phyloP scores from a whole-genome alignment of 129 eudicot genomes.

The Artemisia annua region DNA sequence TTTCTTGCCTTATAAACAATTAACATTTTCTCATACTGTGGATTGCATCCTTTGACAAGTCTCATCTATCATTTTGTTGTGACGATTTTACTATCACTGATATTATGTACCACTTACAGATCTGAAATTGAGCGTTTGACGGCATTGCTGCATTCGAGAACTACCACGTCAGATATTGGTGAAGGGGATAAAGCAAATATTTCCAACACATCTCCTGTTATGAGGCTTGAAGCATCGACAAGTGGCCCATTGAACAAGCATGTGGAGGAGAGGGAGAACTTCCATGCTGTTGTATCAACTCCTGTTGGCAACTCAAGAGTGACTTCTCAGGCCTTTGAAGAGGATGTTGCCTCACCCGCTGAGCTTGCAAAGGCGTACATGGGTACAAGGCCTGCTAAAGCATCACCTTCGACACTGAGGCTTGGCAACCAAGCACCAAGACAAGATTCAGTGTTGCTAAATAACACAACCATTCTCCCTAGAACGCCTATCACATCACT shows the following conservation, averaged over 20 bases:
- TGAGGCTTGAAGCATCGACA: constrained; percentile 28
- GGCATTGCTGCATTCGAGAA: constrained; percentile 59
- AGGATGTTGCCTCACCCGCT: constrained; percentile 73
- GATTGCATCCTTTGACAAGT: background rate
- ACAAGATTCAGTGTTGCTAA: constrained; percentile 46
- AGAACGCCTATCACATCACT: constrained; percentile 48
- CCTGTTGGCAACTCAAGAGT: constrained; percentile 49
- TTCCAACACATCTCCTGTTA: constrained; percentile 27
- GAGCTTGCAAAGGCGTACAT: constrained; percentile 96
- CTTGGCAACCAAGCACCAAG: constrained; percentile 42
- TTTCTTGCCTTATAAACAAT: no score
- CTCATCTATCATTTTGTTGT: background rate
- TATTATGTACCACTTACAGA: constrained; percentile 36
- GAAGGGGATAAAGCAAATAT: constrained; percentile 34
- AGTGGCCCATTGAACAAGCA: constrained; percentile 36
- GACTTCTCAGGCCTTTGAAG: constrained; percentile 55
- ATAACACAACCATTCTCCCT: constrained; percentile 34
- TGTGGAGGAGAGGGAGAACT: constrained; percentile 25
- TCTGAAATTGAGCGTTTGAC: constrained; percentile 74
- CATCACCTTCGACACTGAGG: constrained; percentile 58
- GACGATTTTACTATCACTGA: constrained; percentile 14
- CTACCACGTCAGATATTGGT: constrained; percentile 36
- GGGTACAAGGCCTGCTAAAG: constrained; percentile 71
- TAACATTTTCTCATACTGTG: no score
- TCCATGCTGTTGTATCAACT: constrained; percentile 34